Percentiles rank a stretch among this genome's conserved stretches.
These are phyloP conservation scores for Mycena rebaudengoi DNA, from an alignment of 768 basidiomycete genomes.

Conservation along the genomic window DNA sequence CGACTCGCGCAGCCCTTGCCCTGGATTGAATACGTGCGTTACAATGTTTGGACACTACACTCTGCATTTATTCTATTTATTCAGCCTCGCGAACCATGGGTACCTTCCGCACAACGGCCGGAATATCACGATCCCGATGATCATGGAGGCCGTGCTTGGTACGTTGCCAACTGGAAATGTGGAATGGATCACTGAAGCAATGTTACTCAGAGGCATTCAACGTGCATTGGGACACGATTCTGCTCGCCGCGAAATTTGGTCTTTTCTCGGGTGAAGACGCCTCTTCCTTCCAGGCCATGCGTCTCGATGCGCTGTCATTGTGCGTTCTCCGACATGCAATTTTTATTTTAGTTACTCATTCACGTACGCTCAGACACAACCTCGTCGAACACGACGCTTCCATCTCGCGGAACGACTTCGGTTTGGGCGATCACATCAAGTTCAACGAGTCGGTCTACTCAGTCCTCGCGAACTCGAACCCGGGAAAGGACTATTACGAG, in stretches of 20 bases:
- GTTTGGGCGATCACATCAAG: constrained; percentile 9
- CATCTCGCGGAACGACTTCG: constrained; percentile 11
- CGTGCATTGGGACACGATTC: neutral
- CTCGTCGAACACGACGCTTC: constrained; percentile 20
- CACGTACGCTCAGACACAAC: neutral
- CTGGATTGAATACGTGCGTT: neutral
- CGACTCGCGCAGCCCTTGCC: neutral
- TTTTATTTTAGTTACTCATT: neutral
- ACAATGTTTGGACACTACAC: neutral
- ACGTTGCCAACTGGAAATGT: neutral
- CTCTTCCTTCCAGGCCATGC: neutral
- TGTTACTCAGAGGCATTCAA: neutral
- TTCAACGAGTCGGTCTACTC: constrained; percentile 19
- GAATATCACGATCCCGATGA: neutral
- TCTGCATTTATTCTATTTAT: neutral
- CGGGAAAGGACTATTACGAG: constrained; percentile 11
- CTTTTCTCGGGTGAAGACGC: neutral
- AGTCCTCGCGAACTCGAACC: constrained; percentile 12
- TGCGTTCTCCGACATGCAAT: neutral
- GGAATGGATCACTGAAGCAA: too few species aligned
- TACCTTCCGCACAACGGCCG: neutral
- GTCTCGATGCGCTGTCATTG: constrained; percentile 13
- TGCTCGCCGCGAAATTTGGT: neutral
- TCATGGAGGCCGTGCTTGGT: neutral
- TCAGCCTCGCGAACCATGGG: neutral